phyloP scores from a whole-genome alignment of 768 basidiomycete genomes.

The Termitomyces sp. region DNA sequence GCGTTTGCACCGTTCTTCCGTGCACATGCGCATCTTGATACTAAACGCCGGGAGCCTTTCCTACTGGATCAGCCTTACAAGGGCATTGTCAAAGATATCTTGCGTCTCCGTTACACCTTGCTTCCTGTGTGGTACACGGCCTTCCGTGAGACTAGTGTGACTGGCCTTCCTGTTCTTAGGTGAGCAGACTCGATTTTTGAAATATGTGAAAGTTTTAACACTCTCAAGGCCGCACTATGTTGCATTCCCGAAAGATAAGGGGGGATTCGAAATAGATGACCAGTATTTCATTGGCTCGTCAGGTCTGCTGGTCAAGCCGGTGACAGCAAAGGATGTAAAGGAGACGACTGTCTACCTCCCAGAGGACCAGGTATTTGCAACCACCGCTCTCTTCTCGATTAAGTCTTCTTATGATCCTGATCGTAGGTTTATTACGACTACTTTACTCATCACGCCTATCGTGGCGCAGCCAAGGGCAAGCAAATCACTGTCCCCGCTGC shows the following conservation, averaged over 20 bases:
- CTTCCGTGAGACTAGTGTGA: conserved; percentile 81
- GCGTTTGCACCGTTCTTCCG: conserved; percentile 97
- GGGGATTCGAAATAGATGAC: conserved; percentile 87
- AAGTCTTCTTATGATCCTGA: neutral
- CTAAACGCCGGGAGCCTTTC: conserved; percentile 95
- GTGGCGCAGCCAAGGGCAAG: conserved; percentile 58
- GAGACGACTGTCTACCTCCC: conserved; percentile 77
- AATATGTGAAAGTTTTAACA: neutral
- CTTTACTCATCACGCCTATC: conserved; percentile 65
- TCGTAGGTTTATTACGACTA: conserved; percentile 90
- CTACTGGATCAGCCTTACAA: conserved; percentile 87
- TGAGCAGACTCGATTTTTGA: conserved; percentile 22
- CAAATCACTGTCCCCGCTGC: conserved; percentile 73
- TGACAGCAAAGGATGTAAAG: conserved; percentile 66
- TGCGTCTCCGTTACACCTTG: conserved; percentile 80
- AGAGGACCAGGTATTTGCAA: conserved; percentile 62
- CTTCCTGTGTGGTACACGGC: conserved; percentile 97
- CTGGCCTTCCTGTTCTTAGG: conserved; percentile 81
- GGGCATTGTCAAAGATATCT: conserved; percentile 68
- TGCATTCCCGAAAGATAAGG: conserved; percentile 83
- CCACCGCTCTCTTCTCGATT: neutral
- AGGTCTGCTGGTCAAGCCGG: conserved; percentile 88
- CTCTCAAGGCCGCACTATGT: conserved; percentile 90
- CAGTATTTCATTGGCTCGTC: conserved; percentile 90
- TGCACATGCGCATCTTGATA: conserved; percentile 96